Evolutionary conservation across 2,329 filamentous ascomycete genomes (phyloP).

Genomic region (Fusarium tanahbumbuense): DNA sequence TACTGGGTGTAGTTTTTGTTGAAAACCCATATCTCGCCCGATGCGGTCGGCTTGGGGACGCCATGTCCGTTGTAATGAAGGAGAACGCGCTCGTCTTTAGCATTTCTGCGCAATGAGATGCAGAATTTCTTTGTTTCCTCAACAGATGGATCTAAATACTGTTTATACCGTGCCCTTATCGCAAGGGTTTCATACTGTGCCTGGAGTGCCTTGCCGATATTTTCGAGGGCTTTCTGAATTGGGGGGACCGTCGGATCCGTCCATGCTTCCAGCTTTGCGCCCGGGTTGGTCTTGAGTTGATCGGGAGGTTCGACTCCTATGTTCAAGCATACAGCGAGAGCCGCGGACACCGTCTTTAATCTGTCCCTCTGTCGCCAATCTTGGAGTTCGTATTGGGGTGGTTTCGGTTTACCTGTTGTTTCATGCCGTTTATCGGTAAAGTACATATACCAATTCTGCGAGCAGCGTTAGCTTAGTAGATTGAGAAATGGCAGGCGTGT

Average conservation of each 20-base stretch:
- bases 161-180: constrained; percentile 95
- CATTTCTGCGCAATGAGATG: constrained; percentile 87
- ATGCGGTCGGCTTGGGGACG: constrained; percentile 93
- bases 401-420: constrained; percentile 87
- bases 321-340: constrained; percentile 93
- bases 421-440: constrained; percentile 98
- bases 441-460: constrained; percentile 98
- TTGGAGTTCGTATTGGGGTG: constrained; percentile 73
- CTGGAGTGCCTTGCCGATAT: constrained; percentile 96
- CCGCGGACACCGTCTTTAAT: constrained; percentile 95
- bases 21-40: constrained; percentile 99
- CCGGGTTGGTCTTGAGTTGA: constrained; percentile 93
- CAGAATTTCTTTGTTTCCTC: constrained; percentile 98
- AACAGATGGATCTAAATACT: constrained; percentile 94
- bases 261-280: constrained; percentile 96
- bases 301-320: constrained; percentile 98
- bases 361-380: constrained; percentile 99
- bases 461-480: constrained; percentile 23
- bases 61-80: constrained; percentile 99
- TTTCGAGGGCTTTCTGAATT: constrained; percentile 86
- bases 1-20: constrained; percentile 99
- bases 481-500: not conserved
- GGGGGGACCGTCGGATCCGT: constrained; percentile 87
- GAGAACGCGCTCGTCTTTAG: constrained; percentile 95
- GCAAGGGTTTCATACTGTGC: constrained; percentile 96